Evolutionary conservation across 331 rosid genomes (phyloP).

Genomic region (Prunus yedoensis): DNA sequence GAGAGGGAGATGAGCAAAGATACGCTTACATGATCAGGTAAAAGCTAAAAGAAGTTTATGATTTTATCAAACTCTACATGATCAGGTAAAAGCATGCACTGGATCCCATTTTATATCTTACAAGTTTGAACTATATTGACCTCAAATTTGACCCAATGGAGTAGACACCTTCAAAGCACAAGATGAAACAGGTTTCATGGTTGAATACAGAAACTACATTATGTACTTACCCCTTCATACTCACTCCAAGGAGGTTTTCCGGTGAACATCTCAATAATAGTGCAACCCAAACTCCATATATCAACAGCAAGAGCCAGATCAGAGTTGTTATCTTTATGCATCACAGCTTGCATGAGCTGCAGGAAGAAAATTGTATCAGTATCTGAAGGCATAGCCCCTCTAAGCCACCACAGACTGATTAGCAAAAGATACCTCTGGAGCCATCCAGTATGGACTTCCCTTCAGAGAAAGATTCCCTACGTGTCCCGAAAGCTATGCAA

Average conservation of each 20-base stretch:
- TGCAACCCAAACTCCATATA: slow-evolving; percentile 95
- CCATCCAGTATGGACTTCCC: slow-evolving; percentile 99
- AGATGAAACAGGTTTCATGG: slow-evolving; percentile 4
- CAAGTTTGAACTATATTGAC: no score
- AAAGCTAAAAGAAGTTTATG: neutral
- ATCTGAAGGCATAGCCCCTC: slow-evolving; percentile 10
- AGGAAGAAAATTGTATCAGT: slow-evolving; percentile 28
- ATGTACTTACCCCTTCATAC: slow-evolving; percentile 76
- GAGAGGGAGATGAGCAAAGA: neutral
- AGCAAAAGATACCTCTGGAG: slow-evolving; percentile 79
- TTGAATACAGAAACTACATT: neutral
- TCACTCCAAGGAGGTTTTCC: slow-evolving; percentile 99
- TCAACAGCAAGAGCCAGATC: slow-evolving; percentile 87
- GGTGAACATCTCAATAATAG: slow-evolving; percentile 86
- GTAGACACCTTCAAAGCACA: neutral
- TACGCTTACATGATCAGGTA: neutral
- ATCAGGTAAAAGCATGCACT: neutral
- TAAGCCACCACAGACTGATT: slow-evolving; percentile 12
- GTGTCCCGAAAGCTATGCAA: slow-evolving; percentile 75
- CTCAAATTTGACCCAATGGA: neutral
- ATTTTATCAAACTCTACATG: neutral
- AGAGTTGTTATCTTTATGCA: slow-evolving; percentile 71
- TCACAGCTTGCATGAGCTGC: slow-evolving; percentile 85
- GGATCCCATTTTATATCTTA: neutral
- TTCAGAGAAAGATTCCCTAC: slow-evolving; percentile 73